Conservation (phyloP, 192 early-diverging fungal genomes). For the Thoreauomyces humboldtii region DNA sequence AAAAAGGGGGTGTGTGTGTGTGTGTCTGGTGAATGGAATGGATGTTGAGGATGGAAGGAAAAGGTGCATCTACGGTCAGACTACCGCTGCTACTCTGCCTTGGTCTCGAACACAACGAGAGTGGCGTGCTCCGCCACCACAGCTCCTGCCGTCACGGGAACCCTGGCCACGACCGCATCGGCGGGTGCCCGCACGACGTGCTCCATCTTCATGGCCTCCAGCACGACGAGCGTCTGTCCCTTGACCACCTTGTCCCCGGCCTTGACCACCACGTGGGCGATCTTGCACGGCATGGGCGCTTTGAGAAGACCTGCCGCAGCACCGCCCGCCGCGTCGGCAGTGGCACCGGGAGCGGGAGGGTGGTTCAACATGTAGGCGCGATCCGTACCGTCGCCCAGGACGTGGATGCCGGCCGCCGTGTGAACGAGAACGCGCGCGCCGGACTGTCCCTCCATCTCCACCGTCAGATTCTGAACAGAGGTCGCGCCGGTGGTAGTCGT, state of each 20-base stretch:
- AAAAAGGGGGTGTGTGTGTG: too few relatives aligned
- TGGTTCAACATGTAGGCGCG: slow-evolving; percentile 74
- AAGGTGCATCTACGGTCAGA: background rate
- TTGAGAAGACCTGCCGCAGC: slow-evolving; percentile 61
- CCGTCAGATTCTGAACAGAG: background rate
- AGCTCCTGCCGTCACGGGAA: slow-evolving; percentile 83
- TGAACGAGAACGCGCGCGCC: background rate
- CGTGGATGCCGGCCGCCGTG: slow-evolving; percentile 1
- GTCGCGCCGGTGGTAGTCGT: background rate
- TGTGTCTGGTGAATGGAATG: too few relatives aligned
- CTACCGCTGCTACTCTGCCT: slow-evolving; percentile 19
- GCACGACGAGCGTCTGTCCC: slow-evolving; percentile 74
- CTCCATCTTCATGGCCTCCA: slow-evolving; percentile 99
- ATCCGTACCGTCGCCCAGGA: too few relatives aligned
- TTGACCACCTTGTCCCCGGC: slow-evolving; percentile 77
- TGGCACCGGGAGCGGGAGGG: slow-evolving; percentile 70
- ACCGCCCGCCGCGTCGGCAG: background rate
- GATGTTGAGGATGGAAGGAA: too few relatives aligned
- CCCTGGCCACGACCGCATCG: slow-evolving; percentile 56
- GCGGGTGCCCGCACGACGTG: slow-evolving; percentile 82
- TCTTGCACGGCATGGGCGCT: slow-evolving; percentile 98
- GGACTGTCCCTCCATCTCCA: background rate
- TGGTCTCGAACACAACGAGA: slow-evolving; percentile 64
- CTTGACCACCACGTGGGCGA: slow-evolving; percentile 70
- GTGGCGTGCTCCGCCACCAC: slow-evolving; percentile 83